phyloP scores from a whole-genome alignment of 257 asterid genomes.

The Echites panduratus region DNA sequence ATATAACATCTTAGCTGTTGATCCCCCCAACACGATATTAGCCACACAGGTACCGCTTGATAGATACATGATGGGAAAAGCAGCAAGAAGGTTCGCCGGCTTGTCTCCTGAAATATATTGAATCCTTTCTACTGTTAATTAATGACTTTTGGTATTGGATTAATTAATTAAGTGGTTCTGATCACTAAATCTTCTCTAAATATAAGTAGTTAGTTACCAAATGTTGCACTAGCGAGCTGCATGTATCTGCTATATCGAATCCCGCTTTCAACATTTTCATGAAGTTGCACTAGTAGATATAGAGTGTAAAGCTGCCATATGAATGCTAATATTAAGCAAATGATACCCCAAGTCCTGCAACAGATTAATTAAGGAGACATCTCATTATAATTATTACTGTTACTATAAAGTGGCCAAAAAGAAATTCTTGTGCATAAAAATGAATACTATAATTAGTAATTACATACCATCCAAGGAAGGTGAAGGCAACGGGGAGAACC shows the following conservation, averaged over 20 bases:
- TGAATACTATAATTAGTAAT: too few relatives aligned
- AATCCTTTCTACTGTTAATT: too few relatives aligned
- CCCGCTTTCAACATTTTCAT: constrained; percentile 67
- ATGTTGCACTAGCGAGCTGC: constrained; percentile 70
- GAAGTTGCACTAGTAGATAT: constrained; percentile 70
- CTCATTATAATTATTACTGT: not conserved
- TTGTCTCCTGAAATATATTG: constrained; percentile 31
- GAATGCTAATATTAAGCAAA: constrained; percentile 56
- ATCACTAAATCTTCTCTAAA: too few relatives aligned
- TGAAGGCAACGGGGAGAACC: constrained; percentile 80
- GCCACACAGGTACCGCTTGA: constrained; percentile 86
- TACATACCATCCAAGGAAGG: constrained; percentile 80
- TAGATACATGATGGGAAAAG: constrained; percentile 62
- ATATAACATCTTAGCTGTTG: constrained; percentile 55
- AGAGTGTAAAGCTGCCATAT: constrained; percentile 89
- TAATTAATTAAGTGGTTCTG: too few relatives aligned
- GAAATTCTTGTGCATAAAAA: too few relatives aligned
- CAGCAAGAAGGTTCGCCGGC: constrained; percentile 22
- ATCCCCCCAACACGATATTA: constrained; percentile 69
- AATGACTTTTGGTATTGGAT: too few relatives aligned
- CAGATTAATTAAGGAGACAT: not conserved
- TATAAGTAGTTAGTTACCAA: constrained; percentile 42
- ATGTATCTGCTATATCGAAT: constrained; percentile 86
- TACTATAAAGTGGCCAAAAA: not conserved
- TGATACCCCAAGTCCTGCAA: constrained; percentile 77